Evolutionary conservation across 2,329 filamentous ascomycete species (phyloP), one percentile per base, ranked within the genome.

Genomic region (Cladobotryum protrusum): DNA sequence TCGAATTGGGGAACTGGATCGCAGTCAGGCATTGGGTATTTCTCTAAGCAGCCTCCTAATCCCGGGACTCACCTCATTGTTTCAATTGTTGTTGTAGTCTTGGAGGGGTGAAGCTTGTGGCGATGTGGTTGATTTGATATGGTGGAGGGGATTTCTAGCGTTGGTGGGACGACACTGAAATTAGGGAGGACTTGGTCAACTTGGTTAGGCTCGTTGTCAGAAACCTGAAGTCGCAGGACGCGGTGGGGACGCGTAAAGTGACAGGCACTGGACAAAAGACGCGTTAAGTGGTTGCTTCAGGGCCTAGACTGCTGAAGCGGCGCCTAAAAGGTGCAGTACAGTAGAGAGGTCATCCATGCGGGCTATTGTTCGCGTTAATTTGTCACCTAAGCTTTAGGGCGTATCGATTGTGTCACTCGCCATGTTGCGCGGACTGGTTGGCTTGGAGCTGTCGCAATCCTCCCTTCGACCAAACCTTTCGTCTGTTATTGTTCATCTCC

Each of bases 1-100:
- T 47, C 89, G 84, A 54, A 95, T 78, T 66, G 91, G 90, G 67
- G 89, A 95, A 75, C 88, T 95, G 64, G 19, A 44, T 41, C 32
- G 4, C 12, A 18, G 56, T 61, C 37, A 58, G 58, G 19, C 50
- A 29, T 32, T 34, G 14, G 1, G n/a, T 4, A 37, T 8, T 8
- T 29, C 11, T 9, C 24, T 9, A 29, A 29, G 24, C 24, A 29
- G 24, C 6, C 2, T 29, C 2, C 11, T 29, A 9, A 29, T 29
- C 24, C 11, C 24, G 24, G 11, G 24, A 32, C 46, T 40, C 51
- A 67, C 63, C 57, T 63, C 59, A 61, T 61, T 18, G 35, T 36
- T 36, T 47, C 33, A 15, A 43, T 47, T 24, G 12, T 36, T 20
- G 42, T n/a, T 45, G 33, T 19, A 12, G 40, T 36, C 18, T 29